Evolutionary conservation across 169 alveolate genomes (phyloP).

Genomic region (Plasmodium chabaudi): DNA sequence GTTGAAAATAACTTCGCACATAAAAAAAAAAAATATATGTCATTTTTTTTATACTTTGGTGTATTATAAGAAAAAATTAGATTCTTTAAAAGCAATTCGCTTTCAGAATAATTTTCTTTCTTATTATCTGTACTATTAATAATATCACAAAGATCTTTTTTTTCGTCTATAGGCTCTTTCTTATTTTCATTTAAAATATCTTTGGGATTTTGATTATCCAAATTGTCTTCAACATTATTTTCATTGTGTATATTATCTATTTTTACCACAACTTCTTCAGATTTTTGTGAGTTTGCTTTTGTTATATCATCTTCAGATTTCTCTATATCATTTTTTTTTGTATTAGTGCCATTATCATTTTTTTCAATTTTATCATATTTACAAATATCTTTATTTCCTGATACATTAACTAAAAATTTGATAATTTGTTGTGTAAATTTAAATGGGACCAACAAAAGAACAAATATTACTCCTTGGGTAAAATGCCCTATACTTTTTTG

Average conservation of each 20-base stretch:
- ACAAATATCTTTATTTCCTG: background rate
- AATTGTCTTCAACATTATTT: background rate
- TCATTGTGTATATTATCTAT: background rate
- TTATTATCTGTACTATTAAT: background rate
- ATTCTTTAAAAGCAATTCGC: conserved; percentile 31
- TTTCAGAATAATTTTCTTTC: background rate
- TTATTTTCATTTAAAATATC: background rate
- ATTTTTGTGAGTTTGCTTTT: no score
- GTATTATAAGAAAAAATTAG: conserved; percentile 27
- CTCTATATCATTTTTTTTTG: no score
- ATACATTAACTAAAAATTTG: conserved; percentile 5
- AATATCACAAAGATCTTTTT: background rate
- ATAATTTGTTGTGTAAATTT: conserved; percentile 21
- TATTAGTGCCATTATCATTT: conserved; percentile 5
- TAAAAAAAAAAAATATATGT: conserved; percentile 33
- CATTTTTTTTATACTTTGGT: conserved; percentile 52
- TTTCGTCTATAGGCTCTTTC: background rate
- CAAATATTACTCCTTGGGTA: conserved; percentile 36
- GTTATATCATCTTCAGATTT: no score
- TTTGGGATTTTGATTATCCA: background rate
- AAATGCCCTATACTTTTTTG: conserved; percentile 42
- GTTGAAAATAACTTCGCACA: conserved; percentile 47
- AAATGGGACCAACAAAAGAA: conserved; percentile 43
- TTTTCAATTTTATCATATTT: conserved; percentile 1
- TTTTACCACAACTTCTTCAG: no score